phyloP scores from a whole-genome alignment of 495 filamentous ascomycete species.

The Hypoxylon lienhwacheense region DNA sequence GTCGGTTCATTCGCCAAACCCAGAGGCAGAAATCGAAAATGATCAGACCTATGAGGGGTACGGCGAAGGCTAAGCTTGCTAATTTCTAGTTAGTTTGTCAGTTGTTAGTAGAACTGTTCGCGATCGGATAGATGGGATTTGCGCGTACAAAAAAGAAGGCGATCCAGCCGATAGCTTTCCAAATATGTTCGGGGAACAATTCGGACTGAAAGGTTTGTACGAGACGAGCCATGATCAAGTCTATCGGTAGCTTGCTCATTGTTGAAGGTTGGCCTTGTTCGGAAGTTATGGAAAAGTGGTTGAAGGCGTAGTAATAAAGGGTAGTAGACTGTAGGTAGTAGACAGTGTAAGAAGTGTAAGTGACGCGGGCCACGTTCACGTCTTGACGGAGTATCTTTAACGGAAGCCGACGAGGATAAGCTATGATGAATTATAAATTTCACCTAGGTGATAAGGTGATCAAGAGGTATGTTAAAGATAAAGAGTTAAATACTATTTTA shows the following conservation, averaged over 20 bases:
- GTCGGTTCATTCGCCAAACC: slow-evolving; percentile 44
- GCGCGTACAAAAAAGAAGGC: slow-evolving; percentile 37
- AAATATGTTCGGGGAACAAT: slow-evolving; percentile 23
- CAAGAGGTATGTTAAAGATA: no score
- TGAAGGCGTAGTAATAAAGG: no score
- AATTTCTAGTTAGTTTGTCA: slow-evolving; percentile 33
- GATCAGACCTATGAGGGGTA: slow-evolving; percentile 37
- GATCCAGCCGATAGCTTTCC: slow-evolving; percentile 37
- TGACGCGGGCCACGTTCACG: slow-evolving; percentile 20
- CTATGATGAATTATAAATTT: not conserved
- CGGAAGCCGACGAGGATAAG: not conserved
- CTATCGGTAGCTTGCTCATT: slow-evolving; percentile 23
- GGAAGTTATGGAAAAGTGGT: not conserved
- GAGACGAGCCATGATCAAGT: slow-evolving; percentile 28
- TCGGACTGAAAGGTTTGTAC: slow-evolving; percentile 15
- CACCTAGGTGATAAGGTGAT: no score
- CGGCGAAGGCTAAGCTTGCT: slow-evolving; percentile 33
- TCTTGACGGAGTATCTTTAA: slow-evolving; percentile 1
- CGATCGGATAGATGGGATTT: not conserved
- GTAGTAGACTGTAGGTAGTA: no score
- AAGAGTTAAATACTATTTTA: no score
- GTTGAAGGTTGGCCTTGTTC: slow-evolving; percentile 1
- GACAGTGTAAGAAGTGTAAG: no score
- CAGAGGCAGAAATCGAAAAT: slow-evolving; percentile 52
- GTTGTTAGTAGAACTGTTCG: slow-evolving; percentile 4